Percentiles rank a stretch among this genome's conserved stretches.
phyloP scores from a whole-genome alignment of 1,284 basidiomycete species.

The Bjerkandera adusta region DNA sequence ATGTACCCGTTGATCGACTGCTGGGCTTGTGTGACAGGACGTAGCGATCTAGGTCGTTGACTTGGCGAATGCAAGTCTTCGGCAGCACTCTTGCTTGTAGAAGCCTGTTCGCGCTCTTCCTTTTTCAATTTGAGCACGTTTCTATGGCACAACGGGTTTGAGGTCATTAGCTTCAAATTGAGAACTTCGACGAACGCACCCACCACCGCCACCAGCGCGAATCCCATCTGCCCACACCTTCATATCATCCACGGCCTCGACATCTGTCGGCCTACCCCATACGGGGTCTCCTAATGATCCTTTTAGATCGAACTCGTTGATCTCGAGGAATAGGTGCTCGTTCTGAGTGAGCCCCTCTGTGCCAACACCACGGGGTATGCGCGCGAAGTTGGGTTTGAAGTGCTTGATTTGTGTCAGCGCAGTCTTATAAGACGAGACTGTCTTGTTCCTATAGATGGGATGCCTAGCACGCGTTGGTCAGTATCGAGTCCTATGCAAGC shows the following conservation, averaged over 20 bases:
- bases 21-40: no score
- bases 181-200: no score
- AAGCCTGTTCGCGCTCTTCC: no score
- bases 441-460: slow-evolving; percentile 18
- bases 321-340: slow-evolving; percentile 45
- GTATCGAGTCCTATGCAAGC: not conserved
- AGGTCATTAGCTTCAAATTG: no score
- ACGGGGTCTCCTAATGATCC: slow-evolving; percentile 39
- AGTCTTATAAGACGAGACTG: slow-evolving; percentile 33
- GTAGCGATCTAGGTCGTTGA: no score
- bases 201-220: slow-evolving; percentile 49
- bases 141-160: no score
- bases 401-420: slow-evolving; percentile 37
- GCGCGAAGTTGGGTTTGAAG: slow-evolving; percentile 46
- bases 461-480: slow-evolving; percentile 9
- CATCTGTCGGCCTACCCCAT: slow-evolving; percentile 44
- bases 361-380: slow-evolving; percentile 40
- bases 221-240: slow-evolving; percentile 48
- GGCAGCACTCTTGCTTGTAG: no score
- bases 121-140: no score
- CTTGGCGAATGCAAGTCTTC: no score
- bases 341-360: slow-evolving; percentile 31
- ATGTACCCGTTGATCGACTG: no score
- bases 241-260: slow-evolving; percentile 39
- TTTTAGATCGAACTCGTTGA: slow-evolving; percentile 35